These are phyloP conservation scores for Funneliformis geosporum DNA, from an alignment of 192 early-diverging fungal genomes.

Conservation along the genomic window DNA sequence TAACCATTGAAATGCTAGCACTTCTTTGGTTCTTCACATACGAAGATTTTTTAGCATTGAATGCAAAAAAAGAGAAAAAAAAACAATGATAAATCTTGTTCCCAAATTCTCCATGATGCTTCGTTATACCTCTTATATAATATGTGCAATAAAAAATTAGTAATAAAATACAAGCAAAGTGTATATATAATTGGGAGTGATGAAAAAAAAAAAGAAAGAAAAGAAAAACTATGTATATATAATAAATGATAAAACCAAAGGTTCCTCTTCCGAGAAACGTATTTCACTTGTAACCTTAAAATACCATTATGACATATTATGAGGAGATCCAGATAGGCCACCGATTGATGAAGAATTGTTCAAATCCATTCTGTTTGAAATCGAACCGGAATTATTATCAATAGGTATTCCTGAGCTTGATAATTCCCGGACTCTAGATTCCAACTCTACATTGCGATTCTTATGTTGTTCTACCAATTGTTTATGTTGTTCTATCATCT, in stretches of 20 bases:
- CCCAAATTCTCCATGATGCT: not conserved
- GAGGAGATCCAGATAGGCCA: not conserved
- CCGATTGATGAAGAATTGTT: not conserved
- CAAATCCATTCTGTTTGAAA: not conserved
- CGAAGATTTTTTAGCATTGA: not conserved
- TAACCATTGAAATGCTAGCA: not conserved
- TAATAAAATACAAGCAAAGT: not conserved
- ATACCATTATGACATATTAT: not conserved
- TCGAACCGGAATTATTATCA: not conserved
- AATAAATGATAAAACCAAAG: not conserved
- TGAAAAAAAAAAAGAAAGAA: not conserved
- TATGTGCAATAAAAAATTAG: not conserved
- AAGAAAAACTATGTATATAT: not conserved
- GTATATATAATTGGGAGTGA: not conserved
- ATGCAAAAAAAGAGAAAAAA: not conserved
- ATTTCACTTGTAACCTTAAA: not conserved
- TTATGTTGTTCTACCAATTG: slow-evolving; percentile 64
- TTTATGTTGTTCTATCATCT: too few species aligned
- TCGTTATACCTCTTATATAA: not conserved
- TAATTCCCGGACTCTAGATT: slow-evolving; percentile 35
- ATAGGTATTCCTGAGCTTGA: not conserved
- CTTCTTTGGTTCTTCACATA: not conserved
- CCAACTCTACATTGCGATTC: slow-evolving; percentile 73
- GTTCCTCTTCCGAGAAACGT: not conserved
- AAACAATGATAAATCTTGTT: not conserved